A percentile compares a stretch with the other conserved stretches of the same genome.
Conservation (phyloP, 257 asterid species). For the Solanum gandarillasii region DNA sequence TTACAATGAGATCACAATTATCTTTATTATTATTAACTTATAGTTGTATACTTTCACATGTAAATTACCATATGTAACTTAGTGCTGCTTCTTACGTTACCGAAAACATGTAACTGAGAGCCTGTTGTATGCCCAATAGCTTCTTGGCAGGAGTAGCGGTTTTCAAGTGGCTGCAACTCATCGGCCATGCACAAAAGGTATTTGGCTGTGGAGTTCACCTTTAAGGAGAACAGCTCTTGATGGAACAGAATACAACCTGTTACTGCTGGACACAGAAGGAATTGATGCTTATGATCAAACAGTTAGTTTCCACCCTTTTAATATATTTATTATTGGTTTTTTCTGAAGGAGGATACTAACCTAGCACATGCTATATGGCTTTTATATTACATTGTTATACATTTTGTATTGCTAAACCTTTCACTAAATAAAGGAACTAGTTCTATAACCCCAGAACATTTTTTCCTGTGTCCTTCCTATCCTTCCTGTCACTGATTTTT, state of each 20-base stretch:
- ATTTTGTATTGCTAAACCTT: background rate
- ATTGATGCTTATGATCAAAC: slow-evolving; percentile 99
- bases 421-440: background rate
- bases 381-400: background rate
- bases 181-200: slow-evolving; percentile 97
- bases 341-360: background rate
- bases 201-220: slow-evolving; percentile 99
- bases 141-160: slow-evolving; percentile 99
- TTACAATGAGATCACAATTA: background rate
- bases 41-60: background rate
- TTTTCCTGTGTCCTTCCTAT: background rate
- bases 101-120: background rate
- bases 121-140: slow-evolving; percentile 32
- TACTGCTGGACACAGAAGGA: slow-evolving; percentile 94
- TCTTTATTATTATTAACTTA: background rate
- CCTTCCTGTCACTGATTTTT: background rate
- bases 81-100: background rate
- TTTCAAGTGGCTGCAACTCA: slow-evolving; percentile 98
- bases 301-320: slow-evolving; percentile 31
- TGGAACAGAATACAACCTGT: slow-evolving; percentile 88
- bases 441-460: background rate
- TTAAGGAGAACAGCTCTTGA: slow-evolving; percentile 81
- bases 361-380: background rate
- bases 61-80: background rate
- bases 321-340: background rate